phyloP scores from a whole-genome alignment of 2,329 filamentous ascomycete species.

The Alternaria novae-zelandiae region DNA sequence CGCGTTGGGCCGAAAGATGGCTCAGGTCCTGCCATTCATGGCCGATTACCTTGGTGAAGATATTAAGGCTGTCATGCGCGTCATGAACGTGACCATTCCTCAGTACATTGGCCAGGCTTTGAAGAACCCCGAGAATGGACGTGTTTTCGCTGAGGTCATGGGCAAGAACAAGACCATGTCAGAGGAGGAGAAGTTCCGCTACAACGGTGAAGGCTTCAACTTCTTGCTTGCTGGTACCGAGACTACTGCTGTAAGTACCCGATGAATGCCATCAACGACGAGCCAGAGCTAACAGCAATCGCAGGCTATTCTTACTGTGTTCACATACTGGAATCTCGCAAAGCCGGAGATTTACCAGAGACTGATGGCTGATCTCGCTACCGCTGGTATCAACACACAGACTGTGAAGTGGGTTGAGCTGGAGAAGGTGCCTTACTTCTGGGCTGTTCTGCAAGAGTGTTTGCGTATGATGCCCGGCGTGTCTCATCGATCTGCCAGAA shows the following conservation, averaged over 20 bases:
- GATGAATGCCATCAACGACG: background rate
- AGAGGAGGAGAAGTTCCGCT: constrained; percentile 31
- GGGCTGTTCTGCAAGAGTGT: constrained; percentile 44
- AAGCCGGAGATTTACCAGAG: constrained; percentile 29
- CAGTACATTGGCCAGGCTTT: constrained; percentile 31
- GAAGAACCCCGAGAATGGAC: constrained; percentile 31
- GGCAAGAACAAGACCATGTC: constrained; percentile 26
- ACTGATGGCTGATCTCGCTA: constrained; percentile 30
- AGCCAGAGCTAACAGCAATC: constrained; percentile 20
- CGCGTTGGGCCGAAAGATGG: constrained; percentile 27
- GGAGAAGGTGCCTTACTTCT: constrained; percentile 41
- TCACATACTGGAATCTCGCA: constrained; percentile 44
- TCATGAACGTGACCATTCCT: constrained; percentile 35
- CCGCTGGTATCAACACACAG: constrained; percentile 13
- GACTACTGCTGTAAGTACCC: constrained; percentile 30
- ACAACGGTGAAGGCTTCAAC: constrained; percentile 33
- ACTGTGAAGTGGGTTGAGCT: constrained; percentile 29
- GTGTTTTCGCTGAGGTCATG: constrained; percentile 31
- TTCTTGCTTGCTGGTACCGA: constrained; percentile 34
- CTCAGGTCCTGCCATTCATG: constrained; percentile 33
- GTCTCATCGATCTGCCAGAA: constrained; percentile 27
- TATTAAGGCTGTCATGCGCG: constrained; percentile 31
- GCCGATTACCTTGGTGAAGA: constrained; percentile 36
- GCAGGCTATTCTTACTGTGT: constrained; percentile 39
- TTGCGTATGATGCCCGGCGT: constrained; percentile 44